Evolutionary conservation across 495 filamentous ascomycete species (phyloP), one percentile per base, ranked within the genome.

Genomic region (Endocarpon pusillum): DNA sequence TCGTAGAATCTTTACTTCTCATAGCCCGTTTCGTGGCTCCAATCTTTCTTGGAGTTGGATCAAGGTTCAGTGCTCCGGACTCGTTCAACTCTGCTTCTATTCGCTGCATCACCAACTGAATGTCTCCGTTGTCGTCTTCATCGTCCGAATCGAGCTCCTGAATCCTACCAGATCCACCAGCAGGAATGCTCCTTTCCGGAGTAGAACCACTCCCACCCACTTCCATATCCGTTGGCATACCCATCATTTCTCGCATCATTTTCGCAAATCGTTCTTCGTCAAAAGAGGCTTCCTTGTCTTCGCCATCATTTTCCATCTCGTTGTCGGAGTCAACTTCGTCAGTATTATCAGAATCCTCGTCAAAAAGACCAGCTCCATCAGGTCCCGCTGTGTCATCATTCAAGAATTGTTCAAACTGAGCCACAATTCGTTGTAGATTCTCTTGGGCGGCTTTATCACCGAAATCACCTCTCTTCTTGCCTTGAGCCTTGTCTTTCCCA

Each of bases 161-260:
- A 10, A 64, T 48, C 37, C 48, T 51, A 19, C 51, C 54, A 21
- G 46, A 45, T 26, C 52, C 37, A 5, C 43, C 44, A 7, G 50
- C 43, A 28, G 47, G 27, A 6, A 37, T 21, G 10, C 47, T 41
- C 8, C 44, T 33, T 9, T 40, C 46, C n/a, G n/a, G n/a, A n/a
- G n/a, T n/a, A n/a, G n/a, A n/a, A n/a, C n/a, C n/a, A 38, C 3
- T 26, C 12, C n/a, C n/a, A 15, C 47, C 44, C 19, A 38, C 18
- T n/a, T 52, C 55, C 3, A 55, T 24, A 30, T 35, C 40, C 31
- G 52, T 46, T 11, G 81, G 76, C 53, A 91, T 62, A 8, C 81
- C 81, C 81, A 89, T 89, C 81, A 93, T 93, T 49, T 92, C 84
- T 35, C 75, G 72, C 83, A 96, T 93, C 75, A 92, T 81, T 32